phyloP scores from a whole-genome alignment of 805 yeast species.

The Schwanniomyces sp. region DNA sequence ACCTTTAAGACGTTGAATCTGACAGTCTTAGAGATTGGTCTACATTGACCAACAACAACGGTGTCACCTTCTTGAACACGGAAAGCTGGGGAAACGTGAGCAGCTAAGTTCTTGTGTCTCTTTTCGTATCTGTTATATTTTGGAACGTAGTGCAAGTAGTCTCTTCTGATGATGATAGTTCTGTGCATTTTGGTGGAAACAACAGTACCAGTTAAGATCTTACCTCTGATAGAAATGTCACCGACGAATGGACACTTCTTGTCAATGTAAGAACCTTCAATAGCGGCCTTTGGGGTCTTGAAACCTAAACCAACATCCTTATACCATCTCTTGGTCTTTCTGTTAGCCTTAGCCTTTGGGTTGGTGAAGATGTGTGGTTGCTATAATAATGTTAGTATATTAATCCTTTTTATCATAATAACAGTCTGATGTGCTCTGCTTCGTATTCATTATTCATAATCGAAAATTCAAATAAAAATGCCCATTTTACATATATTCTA shows the following conservation, averaged over 20 bases:
- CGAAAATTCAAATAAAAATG: not conserved
- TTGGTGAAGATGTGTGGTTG: slow-evolving; percentile 99
- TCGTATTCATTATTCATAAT: not conserved
- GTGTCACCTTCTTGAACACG: slow-evolving; percentile 98
- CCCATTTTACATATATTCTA: not conserved
- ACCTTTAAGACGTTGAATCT: slow-evolving; percentile 99
- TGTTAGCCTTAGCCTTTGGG: slow-evolving; percentile 99
- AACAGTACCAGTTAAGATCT: slow-evolving; percentile 98
- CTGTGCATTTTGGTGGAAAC: slow-evolving; percentile 99
- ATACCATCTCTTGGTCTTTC: slow-evolving; percentile 99
- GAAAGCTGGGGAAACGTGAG: slow-evolving; percentile 99
- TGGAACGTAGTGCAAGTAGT: slow-evolving; percentile 99
- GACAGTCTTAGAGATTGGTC: slow-evolving; percentile 99
- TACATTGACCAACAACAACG: slow-evolving; percentile 99
- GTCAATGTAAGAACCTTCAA: slow-evolving; percentile 98
- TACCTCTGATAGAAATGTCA: slow-evolving; percentile 97
- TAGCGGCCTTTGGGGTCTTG: slow-evolving; percentile 99
- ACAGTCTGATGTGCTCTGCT: not conserved
- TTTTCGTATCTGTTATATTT: slow-evolving; percentile 99
- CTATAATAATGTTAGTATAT: slow-evolving; percentile 43
- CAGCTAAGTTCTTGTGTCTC: slow-evolving; percentile 99
- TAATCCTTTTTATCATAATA: not conserved
- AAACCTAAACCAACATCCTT: slow-evolving; percentile 99
- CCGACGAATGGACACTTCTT: slow-evolving; percentile 99
- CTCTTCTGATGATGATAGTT: slow-evolving; percentile 99